These are phyloP conservation scores for Cystobasidium ongulense DNA, from an alignment of 768 basidiomycete genomes.

Conservation along the genomic window DNA sequence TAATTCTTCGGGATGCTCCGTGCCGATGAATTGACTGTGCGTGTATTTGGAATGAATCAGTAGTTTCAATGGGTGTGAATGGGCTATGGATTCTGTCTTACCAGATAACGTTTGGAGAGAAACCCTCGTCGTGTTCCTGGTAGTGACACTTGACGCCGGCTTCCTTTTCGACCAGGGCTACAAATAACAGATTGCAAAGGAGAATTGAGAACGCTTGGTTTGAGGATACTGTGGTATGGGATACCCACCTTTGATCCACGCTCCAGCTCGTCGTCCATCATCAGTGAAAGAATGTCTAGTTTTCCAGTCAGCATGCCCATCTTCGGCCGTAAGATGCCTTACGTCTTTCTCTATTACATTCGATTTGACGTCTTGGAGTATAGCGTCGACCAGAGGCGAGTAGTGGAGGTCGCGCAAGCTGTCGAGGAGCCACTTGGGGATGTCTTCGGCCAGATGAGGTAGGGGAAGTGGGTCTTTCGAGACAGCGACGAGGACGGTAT, in stretches of 20 bases:
- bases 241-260: constrained; percentile 23
- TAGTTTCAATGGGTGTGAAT: background rate
- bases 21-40: constrained; percentile 11
- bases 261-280: constrained; percentile 6
- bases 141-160: background rate
- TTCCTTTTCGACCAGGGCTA: constrained; percentile 12
- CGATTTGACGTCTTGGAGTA: constrained; percentile 13
- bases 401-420: constrained; percentile 6
- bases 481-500: constrained; percentile 2
- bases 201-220: background rate
- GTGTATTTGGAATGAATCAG: background rate
- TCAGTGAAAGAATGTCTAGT: constrained; percentile 29
- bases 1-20: constrained; percentile 32
- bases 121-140: constrained; percentile 16
- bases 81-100: no score
- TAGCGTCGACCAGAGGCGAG: constrained; percentile 3
- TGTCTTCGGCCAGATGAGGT: background rate
- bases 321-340: constrained; percentile 22
- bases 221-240: no score
- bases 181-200: background rate
- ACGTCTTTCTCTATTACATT: constrained; percentile 9
- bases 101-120: constrained; percentile 23
- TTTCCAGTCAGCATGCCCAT: constrained; percentile 6
- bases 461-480: constrained; percentile 7
- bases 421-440: constrained; percentile 14